These are phyloP conservation scores for Starmerella floris DNA, from an alignment of 805 yeast species.

Conservation along the genomic window DNA sequence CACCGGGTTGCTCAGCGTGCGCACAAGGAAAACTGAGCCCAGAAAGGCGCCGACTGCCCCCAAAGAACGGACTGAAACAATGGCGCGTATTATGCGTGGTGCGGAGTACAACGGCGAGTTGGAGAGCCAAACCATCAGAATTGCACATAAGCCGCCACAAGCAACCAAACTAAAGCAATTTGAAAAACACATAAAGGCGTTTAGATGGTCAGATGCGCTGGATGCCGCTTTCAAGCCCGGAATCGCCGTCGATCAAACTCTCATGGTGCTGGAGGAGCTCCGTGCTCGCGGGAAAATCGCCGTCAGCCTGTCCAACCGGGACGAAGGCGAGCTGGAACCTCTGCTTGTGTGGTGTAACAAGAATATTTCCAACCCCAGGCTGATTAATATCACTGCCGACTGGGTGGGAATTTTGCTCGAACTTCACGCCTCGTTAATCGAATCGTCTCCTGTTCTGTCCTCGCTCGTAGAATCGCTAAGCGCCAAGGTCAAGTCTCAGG, in stretches of 20 bases:
- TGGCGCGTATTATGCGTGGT: conserved; percentile 77
- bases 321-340: conserved; percentile 76
- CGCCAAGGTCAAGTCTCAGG: conserved; percentile 47
- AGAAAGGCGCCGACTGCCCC: conserved; percentile 28
- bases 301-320: conserved; percentile 67
- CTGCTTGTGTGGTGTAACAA: conserved; percentile 70
- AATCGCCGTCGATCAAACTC: conserved; percentile 61
- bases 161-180: conserved; percentile 50
- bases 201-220: conserved; percentile 86
- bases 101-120: conserved; percentile 81
- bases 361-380: conserved; percentile 65
- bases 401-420: conserved; percentile 56
- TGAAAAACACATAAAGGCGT: conserved; percentile 72
- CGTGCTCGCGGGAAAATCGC: conserved; percentile 79
- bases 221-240: conserved; percentile 76
- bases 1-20: conserved; percentile 74
- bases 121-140: conserved; percentile 49
- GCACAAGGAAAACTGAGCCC: conserved; percentile 68
- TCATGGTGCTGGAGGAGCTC: conserved; percentile 74
- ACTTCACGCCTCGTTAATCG: conserved; percentile 62
- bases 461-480: conserved; percentile 52
- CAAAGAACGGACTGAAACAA: conserved; percentile 39
- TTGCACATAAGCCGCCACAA: conserved; percentile 32
- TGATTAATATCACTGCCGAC: conserved; percentile 50
- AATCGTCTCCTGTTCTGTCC: conserved; percentile 61